Conservation (phyloP, 225 moss, liverwort and hornwort genomes). For the Polytrichum formosum region DNA sequence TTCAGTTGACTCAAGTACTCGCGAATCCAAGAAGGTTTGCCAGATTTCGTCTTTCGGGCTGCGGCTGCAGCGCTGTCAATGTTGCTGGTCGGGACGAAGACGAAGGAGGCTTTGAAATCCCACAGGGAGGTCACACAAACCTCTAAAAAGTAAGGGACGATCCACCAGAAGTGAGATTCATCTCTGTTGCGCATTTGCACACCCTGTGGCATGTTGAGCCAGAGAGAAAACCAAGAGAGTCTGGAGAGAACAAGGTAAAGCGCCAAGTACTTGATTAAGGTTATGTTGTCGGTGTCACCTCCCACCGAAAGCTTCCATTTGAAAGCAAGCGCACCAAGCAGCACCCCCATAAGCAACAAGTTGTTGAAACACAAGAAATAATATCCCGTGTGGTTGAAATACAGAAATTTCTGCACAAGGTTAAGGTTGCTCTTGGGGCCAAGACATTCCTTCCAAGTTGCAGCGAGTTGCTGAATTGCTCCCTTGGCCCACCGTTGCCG, state of each 20-base stretch:
- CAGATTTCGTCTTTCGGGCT: background rate
- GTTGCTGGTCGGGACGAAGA: constrained; percentile 47
- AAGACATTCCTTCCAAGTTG: constrained; percentile 38
- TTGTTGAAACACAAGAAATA: constrained; percentile 46
- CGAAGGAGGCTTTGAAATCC: constrained; percentile 35
- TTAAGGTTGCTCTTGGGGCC: constrained; percentile 39
- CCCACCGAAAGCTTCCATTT: constrained; percentile 26
- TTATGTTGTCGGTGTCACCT: constrained; percentile 12
- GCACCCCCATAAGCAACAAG: constrained; percentile 17
- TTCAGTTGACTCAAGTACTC: constrained; percentile 22
- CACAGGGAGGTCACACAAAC: constrained; percentile 25
- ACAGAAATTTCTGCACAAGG: constrained; percentile 37
- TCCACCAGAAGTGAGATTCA: constrained; percentile 66
- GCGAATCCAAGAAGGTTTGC: background rate
- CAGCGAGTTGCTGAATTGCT: constrained; percentile 46
- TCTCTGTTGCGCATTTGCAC: constrained; percentile 43
- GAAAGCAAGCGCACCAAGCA: constrained; percentile 24
- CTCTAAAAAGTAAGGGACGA: constrained; percentile 35
- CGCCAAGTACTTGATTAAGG: constrained; percentile 11
- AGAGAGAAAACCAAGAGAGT: constrained; percentile 19
- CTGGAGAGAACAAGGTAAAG: constrained; percentile 30
- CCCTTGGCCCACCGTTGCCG: constrained; percentile 46
- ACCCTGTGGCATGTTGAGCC: constrained; percentile 35
- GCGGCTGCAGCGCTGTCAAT: constrained; percentile 19
- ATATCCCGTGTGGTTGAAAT: constrained; percentile 43